Conservation (phyloP, 228 moss, liverwort and hornwort genomes). For the Sphagnum fallax region DNA sequence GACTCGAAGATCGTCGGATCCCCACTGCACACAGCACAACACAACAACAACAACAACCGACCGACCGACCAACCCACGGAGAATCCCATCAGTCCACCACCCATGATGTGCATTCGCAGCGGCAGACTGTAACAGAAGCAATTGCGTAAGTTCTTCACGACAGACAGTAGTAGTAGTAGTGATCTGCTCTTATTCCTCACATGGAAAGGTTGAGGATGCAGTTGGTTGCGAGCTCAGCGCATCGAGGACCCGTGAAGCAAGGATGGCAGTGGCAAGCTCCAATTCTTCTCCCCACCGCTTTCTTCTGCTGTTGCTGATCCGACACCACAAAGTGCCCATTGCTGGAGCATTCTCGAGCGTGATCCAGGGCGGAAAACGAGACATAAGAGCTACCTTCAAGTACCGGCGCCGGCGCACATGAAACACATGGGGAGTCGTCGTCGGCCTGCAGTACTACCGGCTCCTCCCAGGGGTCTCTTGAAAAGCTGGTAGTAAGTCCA, state of each 20-base stretch:
- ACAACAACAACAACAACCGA: too few relatives aligned
- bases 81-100: too few relatives aligned
- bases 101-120: too few relatives aligned
- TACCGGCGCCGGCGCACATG: too few relatives aligned
- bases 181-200: constrained; percentile 15
- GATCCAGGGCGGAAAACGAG: constrained; percentile 22
- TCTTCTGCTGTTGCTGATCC: constrained; percentile 1
- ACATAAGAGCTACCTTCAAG: constrained; percentile 10
- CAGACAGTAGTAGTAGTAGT: too few relatives aligned
- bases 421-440: too few relatives aligned
- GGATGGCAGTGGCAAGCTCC: constrained; percentile 46
- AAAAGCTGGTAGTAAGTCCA: too few relatives aligned
- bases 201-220: constrained; percentile 46
- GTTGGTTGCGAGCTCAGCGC: constrained; percentile 20
- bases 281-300: neutral
- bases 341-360: constrained; percentile 33
- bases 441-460: too few relatives aligned
- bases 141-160: too few relatives aligned
- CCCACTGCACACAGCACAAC: constrained; percentile 19
- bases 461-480: too few relatives aligned
- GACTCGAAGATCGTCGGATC: constrained; percentile 53
- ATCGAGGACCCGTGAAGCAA: constrained; percentile 39
- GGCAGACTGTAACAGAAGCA: too few relatives aligned
- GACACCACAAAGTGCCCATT: constrained; percentile 44
- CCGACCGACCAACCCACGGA: too few relatives aligned